Percentiles rank a stretch among this genome's conserved stretches.
These are phyloP conservation scores for Penicillium janthinellum DNA, from an alignment of 2,329 filamentous ascomycete species.

Conservation along the genomic window DNA sequence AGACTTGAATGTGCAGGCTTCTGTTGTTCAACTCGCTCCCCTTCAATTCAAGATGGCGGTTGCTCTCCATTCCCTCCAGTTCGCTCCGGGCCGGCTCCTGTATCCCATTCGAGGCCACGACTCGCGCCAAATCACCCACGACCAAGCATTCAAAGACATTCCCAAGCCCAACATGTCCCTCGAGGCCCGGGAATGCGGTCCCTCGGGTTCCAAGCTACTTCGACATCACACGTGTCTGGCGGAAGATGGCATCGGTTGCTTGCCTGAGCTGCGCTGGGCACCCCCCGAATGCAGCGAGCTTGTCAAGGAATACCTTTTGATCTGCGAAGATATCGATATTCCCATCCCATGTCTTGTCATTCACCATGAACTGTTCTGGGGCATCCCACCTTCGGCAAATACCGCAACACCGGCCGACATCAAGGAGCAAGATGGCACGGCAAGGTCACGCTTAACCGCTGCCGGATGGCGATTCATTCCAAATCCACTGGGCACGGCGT, in stretches of 20 bases:
- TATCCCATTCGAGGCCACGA: constrained; percentile 33
- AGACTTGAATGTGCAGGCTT: not conserved
- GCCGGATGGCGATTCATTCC: constrained; percentile 34
- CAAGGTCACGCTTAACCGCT: constrained; percentile 21
- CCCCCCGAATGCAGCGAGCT: constrained; percentile 15
- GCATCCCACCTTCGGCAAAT: constrained; percentile 29
- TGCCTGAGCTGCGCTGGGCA: constrained; percentile 31
- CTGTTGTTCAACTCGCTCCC: not conserved
- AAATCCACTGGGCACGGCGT: constrained; percentile 27
- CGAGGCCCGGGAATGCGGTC: constrained; percentile 26
- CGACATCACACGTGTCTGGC: constrained; percentile 27
- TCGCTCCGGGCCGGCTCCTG: constrained; percentile 22
- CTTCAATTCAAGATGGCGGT: constrained; percentile 8
- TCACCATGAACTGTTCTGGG: constrained; percentile 35
- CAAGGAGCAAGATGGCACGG: constrained; percentile 4
- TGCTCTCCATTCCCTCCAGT: constrained; percentile 25
- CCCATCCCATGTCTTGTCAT: constrained; percentile 32
- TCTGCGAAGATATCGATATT: constrained; percentile 36
- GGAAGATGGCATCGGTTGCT: constrained; percentile 22
- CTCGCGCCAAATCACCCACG: constrained; percentile 24
- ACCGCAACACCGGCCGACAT: constrained; percentile 22
- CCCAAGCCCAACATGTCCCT: constrained; percentile 30
- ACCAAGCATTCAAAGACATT: constrained; percentile 26
- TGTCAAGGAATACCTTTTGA: constrained; percentile 31
- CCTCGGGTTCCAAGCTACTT: constrained; percentile 27